Conservation (phyloP, 2,329 filamentous ascomycete species). For the Fusarium cyanostomum region DNA sequence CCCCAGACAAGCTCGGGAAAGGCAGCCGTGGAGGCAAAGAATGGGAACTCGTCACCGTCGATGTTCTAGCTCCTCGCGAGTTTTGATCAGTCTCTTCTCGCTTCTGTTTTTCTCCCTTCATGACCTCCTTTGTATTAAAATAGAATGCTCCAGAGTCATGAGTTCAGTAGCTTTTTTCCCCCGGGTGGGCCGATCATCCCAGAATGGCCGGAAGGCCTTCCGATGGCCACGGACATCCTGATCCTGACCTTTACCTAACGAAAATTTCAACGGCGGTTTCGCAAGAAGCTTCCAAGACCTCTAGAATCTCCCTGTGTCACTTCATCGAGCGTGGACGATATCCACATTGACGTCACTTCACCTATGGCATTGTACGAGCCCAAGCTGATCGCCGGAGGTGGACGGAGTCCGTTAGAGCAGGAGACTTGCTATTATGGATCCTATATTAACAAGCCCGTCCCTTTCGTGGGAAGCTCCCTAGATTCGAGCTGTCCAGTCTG, state of each 20-base stretch:
- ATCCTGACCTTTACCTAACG: constrained; percentile 26
- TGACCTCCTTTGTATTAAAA: constrained; percentile 17
- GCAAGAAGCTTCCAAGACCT: constrained; percentile 28
- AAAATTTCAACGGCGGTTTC: constrained; percentile 33
- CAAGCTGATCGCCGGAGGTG: constrained; percentile 30
- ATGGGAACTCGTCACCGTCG: neutral
- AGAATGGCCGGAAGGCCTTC: constrained; percentile 26
- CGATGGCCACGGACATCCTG: constrained; percentile 25
- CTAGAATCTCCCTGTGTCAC: constrained; percentile 19
- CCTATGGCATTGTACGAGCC: constrained; percentile 25
- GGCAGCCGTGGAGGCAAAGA: neutral
- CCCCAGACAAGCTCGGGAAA: neutral
- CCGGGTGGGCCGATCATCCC: constrained; percentile 20
- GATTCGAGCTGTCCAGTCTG: constrained; percentile 19
- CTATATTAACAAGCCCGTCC: constrained; percentile 31
- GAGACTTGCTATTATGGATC: constrained; percentile 14
- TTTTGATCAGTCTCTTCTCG: neutral
- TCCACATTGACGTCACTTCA: constrained; percentile 37
- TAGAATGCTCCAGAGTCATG: constrained; percentile 33
- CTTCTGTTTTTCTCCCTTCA: neutral
- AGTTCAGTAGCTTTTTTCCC: constrained; percentile 29
- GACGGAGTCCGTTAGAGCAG: constrained; percentile 15
- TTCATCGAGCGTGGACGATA: constrained; percentile 1
- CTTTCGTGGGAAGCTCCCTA: constrained; percentile 13
- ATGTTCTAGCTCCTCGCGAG: neutral